Evolutionary conservation across 805 yeast species (phyloP).

Genomic region (Candida maesae): DNA sequence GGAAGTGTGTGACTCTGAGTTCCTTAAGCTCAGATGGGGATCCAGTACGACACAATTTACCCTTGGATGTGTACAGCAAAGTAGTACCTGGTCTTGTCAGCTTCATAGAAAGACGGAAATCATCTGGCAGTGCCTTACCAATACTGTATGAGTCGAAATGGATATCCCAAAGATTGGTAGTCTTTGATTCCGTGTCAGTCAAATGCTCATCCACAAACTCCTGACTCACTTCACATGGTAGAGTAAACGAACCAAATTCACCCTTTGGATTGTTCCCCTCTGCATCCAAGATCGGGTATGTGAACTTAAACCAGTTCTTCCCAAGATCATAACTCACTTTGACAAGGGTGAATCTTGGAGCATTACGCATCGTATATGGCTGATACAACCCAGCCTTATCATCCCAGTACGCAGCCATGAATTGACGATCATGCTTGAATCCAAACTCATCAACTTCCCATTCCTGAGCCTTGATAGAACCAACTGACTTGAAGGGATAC

Average conservation of each 20-base stretch:
- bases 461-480: constrained; percentile 8
- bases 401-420: constrained; percentile 22
- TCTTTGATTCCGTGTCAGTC: constrained; percentile 2
- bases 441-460: constrained; percentile 25
- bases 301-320: constrained; percentile 22
- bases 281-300: constrained; percentile 15
- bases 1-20: constrained; percentile 17
- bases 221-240: constrained; percentile 19
- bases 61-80: constrained; percentile 16
- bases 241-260: constrained; percentile 11
- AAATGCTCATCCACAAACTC: constrained; percentile 16
- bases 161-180: constrained; percentile 20
- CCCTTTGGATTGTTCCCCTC: constrained; percentile 1
- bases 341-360: constrained; percentile 16
- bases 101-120: constrained; percentile 19
- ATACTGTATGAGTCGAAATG: constrained; percentile 16
- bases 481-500: constrained; percentile 21
- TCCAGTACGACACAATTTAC: constrained; percentile 17
- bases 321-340: constrained; percentile 12
- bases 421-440: constrained; percentile 23
- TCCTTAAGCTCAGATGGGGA: constrained; percentile 15
- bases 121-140: constrained; percentile 20
- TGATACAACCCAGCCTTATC: constrained; percentile 10
- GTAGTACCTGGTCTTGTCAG: constrained; percentile 17
- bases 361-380: constrained; percentile 17